phyloP scores from a whole-genome alignment of 2,329 filamentous ascomycete species.

The Xylaria sp. region DNA sequence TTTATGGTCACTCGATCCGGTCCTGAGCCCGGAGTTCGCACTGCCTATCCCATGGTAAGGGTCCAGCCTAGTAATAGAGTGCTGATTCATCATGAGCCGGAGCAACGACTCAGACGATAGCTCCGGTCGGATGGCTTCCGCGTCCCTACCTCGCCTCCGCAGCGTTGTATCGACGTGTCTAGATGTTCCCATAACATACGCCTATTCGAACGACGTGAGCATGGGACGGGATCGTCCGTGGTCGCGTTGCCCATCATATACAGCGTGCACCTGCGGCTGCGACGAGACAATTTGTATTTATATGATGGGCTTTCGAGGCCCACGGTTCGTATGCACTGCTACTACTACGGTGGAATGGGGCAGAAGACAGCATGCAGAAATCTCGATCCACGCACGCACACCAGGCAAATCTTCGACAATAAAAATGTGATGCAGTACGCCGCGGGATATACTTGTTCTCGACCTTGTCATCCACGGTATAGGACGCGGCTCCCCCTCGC shows the following conservation, averaged over 20 bases:
- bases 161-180: constrained; percentile 29
- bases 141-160: constrained; percentile 21
- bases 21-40: constrained; percentile 5
- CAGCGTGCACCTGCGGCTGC: constrained; percentile 25
- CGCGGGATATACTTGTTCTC: constrained; percentile 2
- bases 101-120: constrained; percentile 17
- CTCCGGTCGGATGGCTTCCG: constrained; percentile 40
- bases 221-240: constrained; percentile 33
- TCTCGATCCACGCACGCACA: constrained; percentile 7
- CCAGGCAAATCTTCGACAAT: background rate
- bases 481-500: background rate
- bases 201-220: constrained; percentile 17
- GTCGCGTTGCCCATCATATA: constrained; percentile 25
- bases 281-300: constrained; percentile 19
- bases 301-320: constrained; percentile 16
- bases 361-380: constrained; percentile 1
- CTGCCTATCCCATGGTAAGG: constrained; percentile 12
- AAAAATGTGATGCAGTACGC: constrained; percentile 11
- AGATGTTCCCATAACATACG: constrained; percentile 16
- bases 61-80: constrained; percentile 14
- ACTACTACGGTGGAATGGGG: constrained; percentile 22
- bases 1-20: constrained; percentile 26
- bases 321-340: constrained; percentile 26
- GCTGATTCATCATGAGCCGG: constrained; percentile 23
- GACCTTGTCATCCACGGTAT: constrained; percentile 8